Evolutionary conservation across 306 rosid genomes (phyloP).

Genomic region (Cucumis melo): DNA sequence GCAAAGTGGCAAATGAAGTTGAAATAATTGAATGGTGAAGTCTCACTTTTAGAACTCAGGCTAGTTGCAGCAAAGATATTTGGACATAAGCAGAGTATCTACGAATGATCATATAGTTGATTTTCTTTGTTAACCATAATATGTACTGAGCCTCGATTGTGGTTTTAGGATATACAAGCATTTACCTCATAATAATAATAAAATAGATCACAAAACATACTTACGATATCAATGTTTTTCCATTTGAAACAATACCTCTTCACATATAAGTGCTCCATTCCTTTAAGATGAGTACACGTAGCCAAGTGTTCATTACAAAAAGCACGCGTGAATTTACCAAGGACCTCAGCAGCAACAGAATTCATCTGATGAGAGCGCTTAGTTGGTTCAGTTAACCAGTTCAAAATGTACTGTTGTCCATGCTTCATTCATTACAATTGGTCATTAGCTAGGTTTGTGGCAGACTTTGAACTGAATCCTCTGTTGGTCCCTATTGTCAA

Average conservation of each 20-base stretch:
- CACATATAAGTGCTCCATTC: neutral
- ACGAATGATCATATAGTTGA: neutral
- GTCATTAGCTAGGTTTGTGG: neutral
- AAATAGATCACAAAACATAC: neutral
- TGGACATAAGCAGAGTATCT: neutral
- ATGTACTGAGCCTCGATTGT: neutral
- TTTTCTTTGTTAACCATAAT: neutral
- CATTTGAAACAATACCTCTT: neutral
- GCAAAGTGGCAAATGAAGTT: neutral
- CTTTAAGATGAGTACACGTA: neutral
- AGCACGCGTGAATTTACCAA: neutral
- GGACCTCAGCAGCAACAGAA: neutral
- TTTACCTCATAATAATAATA: neutral
- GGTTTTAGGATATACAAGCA: neutral
- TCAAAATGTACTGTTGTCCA: neutral
- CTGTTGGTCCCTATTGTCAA: neutral
- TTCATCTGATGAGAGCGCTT: neutral
- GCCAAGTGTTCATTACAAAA: neutral
- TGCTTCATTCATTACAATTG: neutral
- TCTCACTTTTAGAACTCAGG: too few relatives aligned
- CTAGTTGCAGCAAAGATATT: too few relatives aligned
- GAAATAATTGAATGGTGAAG: neutral
- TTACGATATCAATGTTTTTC: neutral
- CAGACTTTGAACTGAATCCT: constrained; percentile 5
- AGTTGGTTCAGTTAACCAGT: neutral